These are phyloP conservation scores for Russula dissimulans DNA, from an alignment of 768 basidiomycete genomes.

Conservation along the genomic window DNA sequence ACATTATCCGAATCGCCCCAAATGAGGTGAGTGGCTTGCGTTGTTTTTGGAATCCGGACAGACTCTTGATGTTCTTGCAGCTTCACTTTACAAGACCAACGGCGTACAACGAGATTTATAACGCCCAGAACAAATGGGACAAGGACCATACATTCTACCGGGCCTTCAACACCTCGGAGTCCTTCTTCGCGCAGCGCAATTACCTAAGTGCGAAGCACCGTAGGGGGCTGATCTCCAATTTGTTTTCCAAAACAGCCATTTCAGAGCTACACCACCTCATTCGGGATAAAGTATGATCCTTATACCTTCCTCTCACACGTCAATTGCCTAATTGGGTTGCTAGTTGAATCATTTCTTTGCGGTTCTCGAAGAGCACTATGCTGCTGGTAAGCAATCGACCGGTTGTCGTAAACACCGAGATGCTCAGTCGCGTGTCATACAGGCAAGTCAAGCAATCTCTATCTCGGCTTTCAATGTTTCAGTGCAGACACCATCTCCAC, in stretches of 20 bases:
- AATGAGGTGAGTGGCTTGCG: not conserved
- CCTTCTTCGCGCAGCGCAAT: conserved; percentile 31
- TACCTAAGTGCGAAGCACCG: conserved; percentile 28
- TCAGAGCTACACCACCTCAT: conserved; percentile 30
- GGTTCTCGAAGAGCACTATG: conserved; percentile 3
- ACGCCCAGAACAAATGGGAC: conserved; percentile 24
- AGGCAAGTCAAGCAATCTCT: conserved; percentile 28
- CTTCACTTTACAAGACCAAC: conserved; percentile 6
- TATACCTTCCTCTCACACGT: not conserved
- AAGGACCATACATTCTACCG: conserved; percentile 34
- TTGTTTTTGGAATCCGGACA: not conserved
- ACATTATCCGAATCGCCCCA: conserved; percentile 10
- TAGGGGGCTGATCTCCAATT: conserved; percentile 27
- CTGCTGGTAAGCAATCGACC: conserved; percentile 1
- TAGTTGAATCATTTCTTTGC: conserved; percentile 31
- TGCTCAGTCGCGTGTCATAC: not conserved
- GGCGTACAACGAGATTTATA: conserved; percentile 12
- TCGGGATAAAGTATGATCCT: conserved; percentile 24
- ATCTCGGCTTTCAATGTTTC: conserved; percentile 34
- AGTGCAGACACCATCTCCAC: conserved; percentile 37
- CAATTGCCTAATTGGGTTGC: not conserved
- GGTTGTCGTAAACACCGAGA: not conserved
- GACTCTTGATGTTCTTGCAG: not conserved
- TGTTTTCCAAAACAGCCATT: conserved; percentile 33
- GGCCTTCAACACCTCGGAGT: conserved; percentile 29